Percentiles rank a stretch among this genome's conserved stretches.
These are phyloP conservation scores for Myxozyma kluyveri DNA, from an alignment of 805 yeast genomes.

Conservation along the genomic window DNA sequence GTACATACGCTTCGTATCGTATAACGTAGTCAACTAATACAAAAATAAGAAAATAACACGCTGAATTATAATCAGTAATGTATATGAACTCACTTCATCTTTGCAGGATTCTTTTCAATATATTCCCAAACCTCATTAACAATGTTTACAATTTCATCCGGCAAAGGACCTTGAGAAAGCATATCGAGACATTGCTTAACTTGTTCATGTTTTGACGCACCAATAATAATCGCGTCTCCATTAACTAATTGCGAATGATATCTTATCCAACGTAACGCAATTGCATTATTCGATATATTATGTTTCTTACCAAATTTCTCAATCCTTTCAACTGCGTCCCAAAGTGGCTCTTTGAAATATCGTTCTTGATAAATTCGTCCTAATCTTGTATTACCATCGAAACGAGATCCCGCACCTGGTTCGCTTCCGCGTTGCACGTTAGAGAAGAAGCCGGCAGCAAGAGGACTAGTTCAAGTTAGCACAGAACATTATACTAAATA, in stretches of 20 bases:
- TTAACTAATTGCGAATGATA: constrained; percentile 22
- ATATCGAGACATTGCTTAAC: constrained; percentile 20
- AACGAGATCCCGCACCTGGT: constrained; percentile 17
- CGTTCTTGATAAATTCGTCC: constrained; percentile 21
- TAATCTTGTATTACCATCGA: constrained; percentile 15
- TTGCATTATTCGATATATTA: constrained; percentile 17
- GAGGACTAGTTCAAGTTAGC: constrained; percentile 10
- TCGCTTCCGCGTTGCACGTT: constrained; percentile 24
- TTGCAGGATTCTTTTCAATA: constrained; percentile 32
- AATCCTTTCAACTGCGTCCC: constrained; percentile 23
- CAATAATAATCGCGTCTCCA: constrained; percentile 27
- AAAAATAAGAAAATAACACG: not conserved
- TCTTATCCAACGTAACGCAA: constrained; percentile 25
- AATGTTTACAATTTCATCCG: constrained; percentile 28
- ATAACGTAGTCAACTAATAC: not conserved
- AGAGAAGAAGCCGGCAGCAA: constrained; percentile 25
- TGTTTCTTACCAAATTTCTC: constrained; percentile 7
- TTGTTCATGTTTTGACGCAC: constrained; percentile 21
- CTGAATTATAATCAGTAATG: not conserved
- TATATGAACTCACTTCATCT: too few relatives aligned
- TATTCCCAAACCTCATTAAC: constrained; percentile 33
- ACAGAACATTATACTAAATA: not conserved
- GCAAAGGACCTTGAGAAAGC: constrained; percentile 33
- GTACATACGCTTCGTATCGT: not conserved
- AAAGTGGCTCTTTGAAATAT: constrained; percentile 24